Evolutionary conservation across 202 grass and related monocot genomes (phyloP), one percentile per base, ranked within the genome.

Genomic region (Cymbopogon flexuosus): DNA sequence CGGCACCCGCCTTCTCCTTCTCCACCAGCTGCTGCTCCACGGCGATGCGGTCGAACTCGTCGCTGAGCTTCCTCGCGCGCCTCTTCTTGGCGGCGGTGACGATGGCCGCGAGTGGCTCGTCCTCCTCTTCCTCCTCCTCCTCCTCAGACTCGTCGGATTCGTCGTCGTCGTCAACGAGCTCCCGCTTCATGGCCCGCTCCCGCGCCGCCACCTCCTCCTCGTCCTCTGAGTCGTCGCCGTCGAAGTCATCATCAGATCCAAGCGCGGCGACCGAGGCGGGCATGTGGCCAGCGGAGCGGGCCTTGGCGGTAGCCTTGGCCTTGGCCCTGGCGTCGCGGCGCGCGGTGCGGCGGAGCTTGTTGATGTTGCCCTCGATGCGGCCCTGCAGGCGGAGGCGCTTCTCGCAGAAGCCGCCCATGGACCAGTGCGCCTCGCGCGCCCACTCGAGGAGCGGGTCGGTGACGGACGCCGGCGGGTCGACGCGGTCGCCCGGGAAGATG

Each of bases 381-480:
- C 96, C 96, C 83, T 98, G 96, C 24, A 98, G 84, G 24, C 88
- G 96, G 84, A 87, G 88, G 52, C 92, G 92, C 51, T 84, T 85
- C 68, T 72, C 85, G 64, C 76, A 66, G 84, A 95, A 83, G 3
- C 90, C 95, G n/a, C 95, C 95, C 92, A 98, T 98, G 82, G 84
- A 91, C 92, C 96, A 98, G 87, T 95, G 96, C 37, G 96, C 96
- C 39, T 99, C 92, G 39, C 81, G 67, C 0, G 92, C 96, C 92
- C 96, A 95, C 0, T 59, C 78, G 34, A 93, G 81, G 37, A 99
- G 85, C 24, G 92, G 77, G 57, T 93, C 96, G 62, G 84, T 89
- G 72, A 98, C 82, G 36, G 88, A 27, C 34, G 36, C 76, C 61
- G 88, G 92, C 64, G 88, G 88, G 39, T 98, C 90, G 8, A 88